A percentile compares a stretch with the other conserved stretches of the same genome.
These are phyloP conservation scores for Hippophae tibetana DNA, from an alignment of 306 rosid species.

Conservation along the genomic window DNA sequence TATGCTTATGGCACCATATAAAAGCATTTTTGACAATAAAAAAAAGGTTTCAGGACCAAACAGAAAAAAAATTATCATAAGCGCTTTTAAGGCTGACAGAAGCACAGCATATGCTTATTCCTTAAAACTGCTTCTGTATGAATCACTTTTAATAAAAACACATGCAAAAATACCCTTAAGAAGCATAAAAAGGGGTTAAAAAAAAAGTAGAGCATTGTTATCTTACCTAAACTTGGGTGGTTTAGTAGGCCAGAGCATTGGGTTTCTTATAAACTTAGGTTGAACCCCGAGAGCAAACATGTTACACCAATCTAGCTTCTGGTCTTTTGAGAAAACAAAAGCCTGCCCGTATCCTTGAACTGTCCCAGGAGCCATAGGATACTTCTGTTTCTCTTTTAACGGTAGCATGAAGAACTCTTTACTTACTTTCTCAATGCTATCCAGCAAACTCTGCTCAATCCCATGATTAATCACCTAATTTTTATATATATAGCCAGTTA, in stretches of 20 bases:
- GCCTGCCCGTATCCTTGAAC: constrained; percentile 97
- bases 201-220: neutral
- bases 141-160: neutral
- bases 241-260: constrained; percentile 71
- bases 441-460: constrained; percentile 50
- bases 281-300: constrained; percentile 92
- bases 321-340: constrained; percentile 92
- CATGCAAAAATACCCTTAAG: neutral
- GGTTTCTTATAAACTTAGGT: constrained; percentile 54
- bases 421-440: constrained; percentile 53
- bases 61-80: no score
- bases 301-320: constrained; percentile 93
- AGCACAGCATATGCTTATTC: no score
- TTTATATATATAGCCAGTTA: constrained; percentile 15
- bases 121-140: no score
- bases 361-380: constrained; percentile 81
- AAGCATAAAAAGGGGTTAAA: neutral
- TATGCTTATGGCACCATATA: no score
- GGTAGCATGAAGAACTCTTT: constrained; percentile 83
- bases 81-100: no score
- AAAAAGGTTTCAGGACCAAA: no score
- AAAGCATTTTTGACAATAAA: no score
- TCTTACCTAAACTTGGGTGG: constrained; percentile 62
- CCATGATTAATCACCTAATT: constrained; percentile 74
- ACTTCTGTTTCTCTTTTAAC: constrained; percentile 76